These are phyloP conservation scores for Myrmaecium sp. DNA, from an alignment of 2,329 filamentous ascomycete species.

Conservation along the genomic window DNA sequence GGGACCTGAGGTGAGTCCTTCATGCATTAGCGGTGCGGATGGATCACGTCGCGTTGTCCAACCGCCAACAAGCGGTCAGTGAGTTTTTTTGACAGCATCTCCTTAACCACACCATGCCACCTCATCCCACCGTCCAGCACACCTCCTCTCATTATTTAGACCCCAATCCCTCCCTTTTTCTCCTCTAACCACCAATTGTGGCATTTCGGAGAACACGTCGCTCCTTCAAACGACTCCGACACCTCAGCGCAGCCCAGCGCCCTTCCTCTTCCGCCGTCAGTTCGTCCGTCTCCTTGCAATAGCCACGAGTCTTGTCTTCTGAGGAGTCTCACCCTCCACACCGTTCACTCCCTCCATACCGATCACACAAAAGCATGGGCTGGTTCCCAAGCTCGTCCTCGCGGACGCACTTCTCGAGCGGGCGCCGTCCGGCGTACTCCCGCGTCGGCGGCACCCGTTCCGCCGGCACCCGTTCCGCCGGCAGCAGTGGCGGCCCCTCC, in stretches of 20 bases:
- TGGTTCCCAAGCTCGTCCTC: conserved; percentile 18
- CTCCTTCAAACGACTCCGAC: background rate
- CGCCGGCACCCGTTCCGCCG: conserved; percentile 13
- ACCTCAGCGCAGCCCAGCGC: conserved; percentile 1
- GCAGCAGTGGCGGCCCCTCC: conserved; percentile 44
- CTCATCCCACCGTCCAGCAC: background rate
- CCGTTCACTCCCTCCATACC: too few relatives aligned
- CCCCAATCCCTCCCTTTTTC: background rate
- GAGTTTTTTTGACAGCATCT: conserved; percentile 4
- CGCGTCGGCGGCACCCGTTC: conserved; percentile 12
- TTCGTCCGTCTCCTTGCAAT: background rate
- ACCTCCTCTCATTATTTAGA: conserved; percentile 1
- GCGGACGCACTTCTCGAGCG: conserved; percentile 12
- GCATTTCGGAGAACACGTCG: background rate
- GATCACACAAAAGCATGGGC: conserved; percentile 18
- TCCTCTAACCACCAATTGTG: background rate
- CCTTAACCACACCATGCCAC: conserved; percentile 7
- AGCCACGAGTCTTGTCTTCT: too few relatives aligned
- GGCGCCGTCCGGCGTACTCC: conserved; percentile 15
- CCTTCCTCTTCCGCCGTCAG: background rate
- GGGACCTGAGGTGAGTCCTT: too few relatives aligned
- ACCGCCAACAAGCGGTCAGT: conserved; percentile 9
- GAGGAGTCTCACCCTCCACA: too few relatives aligned
- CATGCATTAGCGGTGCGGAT: too few relatives aligned
- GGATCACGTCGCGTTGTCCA: too few relatives aligned